phyloP scores from a whole-genome alignment of 1,139 yeast genomes.

The Geotrichum carabidarum region DNA sequence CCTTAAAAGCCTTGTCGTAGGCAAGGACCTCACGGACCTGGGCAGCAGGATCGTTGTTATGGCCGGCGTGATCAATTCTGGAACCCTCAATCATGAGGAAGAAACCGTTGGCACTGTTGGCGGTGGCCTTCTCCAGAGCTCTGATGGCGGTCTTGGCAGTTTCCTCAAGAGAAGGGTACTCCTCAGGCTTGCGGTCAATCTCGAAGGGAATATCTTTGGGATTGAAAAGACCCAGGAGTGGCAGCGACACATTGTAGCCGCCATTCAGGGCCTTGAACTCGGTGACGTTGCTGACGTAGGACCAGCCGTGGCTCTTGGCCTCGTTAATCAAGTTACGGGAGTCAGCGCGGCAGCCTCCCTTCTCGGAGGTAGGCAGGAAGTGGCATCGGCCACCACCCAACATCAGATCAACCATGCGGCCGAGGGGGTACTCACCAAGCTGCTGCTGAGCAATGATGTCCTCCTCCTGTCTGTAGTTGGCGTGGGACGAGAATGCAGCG shows the following conservation, averaged over 20 bases:
- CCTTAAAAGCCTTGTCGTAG: conserved; percentile 67
- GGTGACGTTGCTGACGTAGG: conserved; percentile 53
- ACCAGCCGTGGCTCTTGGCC: conserved; percentile 59
- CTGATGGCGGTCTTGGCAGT: conserved; percentile 64
- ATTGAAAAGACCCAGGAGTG: conserved; percentile 67
- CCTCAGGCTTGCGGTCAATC: conserved; percentile 56
- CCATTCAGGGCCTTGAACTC: conserved; percentile 51
- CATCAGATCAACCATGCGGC: conserved; percentile 71
- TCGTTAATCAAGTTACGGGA: conserved; percentile 56
- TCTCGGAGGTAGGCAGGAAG: conserved; percentile 43
- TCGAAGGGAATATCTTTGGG: conserved; percentile 74
- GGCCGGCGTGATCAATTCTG: conserved; percentile 89
- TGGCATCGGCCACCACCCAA: conserved; percentile 88
- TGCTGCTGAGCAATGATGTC: conserved; percentile 83
- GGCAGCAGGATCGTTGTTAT: conserved; percentile 82
- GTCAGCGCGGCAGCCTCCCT: conserved; percentile 65
- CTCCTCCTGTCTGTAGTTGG: conserved; percentile 64
- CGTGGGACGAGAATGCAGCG: conserved; percentile 80
- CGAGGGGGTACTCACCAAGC: conserved; percentile 70
- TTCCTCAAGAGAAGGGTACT: conserved; percentile 70
- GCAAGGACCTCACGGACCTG: conserved; percentile 75
- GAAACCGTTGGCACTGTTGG: conserved; percentile 69
- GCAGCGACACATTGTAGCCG: conserved; percentile 61
- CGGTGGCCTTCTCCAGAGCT: conserved; percentile 59
- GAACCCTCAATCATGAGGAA: conserved; percentile 81